phyloP scores from a whole-genome alignment of 192 early-diverging fungal genomes.

The Entrophospora sp. region DNA sequence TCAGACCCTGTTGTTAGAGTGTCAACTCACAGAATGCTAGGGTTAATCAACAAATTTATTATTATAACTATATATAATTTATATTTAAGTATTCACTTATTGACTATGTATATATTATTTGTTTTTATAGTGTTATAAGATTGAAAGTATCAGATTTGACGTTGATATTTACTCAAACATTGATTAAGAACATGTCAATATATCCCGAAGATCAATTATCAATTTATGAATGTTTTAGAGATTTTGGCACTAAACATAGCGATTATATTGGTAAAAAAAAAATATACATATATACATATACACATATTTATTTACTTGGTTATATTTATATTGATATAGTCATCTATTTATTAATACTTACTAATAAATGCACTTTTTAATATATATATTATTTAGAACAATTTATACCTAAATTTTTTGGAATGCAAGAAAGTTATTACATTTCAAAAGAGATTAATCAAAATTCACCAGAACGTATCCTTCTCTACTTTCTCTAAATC shows the following conservation, averaged over 20 bases:
- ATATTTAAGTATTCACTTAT: neutral
- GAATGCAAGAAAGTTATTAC: neutral
- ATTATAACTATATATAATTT: neutral
- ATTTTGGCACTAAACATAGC: constrained; percentile 56
- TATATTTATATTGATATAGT: neutral
- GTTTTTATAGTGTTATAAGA: constrained; percentile 34
- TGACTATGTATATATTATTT: no score
- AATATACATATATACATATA: neutral
- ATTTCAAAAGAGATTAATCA: constrained; percentile 5
- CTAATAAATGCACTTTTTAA: constrained; percentile 30
- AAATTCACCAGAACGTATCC: constrained; percentile 15
- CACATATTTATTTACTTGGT: neutral
- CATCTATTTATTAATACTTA: constrained; percentile 22
- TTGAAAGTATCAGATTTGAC: constrained; percentile 36
- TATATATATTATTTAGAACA: constrained; percentile 30
- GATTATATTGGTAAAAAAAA: constrained; percentile 43
- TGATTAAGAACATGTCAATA: constrained; percentile 52
- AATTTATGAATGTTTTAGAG: constrained; percentile 56
- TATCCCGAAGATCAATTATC: constrained; percentile 63
- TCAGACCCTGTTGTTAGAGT: constrained; percentile 53
- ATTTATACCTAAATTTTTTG: constrained; percentile 16
- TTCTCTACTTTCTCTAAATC: no score
- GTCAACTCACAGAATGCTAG: constrained; percentile 65
- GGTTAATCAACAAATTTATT: constrained; percentile 32
- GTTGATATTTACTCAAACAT: constrained; percentile 41